Evolutionary conservation across 108 stramenopile species (phyloP).

Genomic region (Aurantiochytrium sp.): DNA sequence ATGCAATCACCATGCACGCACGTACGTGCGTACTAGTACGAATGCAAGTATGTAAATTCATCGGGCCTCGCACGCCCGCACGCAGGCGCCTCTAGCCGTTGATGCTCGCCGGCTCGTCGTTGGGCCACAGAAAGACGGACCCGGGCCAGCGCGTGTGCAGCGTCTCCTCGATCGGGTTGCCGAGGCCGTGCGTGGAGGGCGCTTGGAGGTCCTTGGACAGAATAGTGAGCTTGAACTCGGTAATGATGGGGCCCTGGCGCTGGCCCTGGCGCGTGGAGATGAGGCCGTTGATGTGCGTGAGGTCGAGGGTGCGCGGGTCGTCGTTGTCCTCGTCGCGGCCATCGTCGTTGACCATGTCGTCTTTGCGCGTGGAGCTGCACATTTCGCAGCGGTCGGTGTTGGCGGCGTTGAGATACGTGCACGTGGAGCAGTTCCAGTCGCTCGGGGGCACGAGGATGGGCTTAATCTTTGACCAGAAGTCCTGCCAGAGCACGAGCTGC

Average conservation of each 20-base stretch:
- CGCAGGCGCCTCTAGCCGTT: too few relatives aligned
- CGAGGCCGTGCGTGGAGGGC: conserved; percentile 12
- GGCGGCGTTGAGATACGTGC: not conserved
- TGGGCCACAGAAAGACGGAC: conserved; percentile 19
- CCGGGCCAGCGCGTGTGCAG: conserved; percentile 28
- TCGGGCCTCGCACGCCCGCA: too few relatives aligned
- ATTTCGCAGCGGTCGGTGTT: not conserved
- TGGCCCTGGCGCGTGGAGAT: not conserved
- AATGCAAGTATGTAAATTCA: too few relatives aligned
- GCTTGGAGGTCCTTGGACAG: conserved; percentile 10
- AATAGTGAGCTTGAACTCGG: not conserved
- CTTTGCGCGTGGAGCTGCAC: not conserved
- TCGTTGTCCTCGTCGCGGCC: not conserved
- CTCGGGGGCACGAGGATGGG: not conserved
- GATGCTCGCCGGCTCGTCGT: not conserved
- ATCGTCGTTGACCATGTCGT: not conserved
- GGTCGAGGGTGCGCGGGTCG: not conserved
- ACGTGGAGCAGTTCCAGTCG: conserved; percentile 20
- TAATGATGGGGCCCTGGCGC: not conserved
- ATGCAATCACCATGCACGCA: too few relatives aligned
- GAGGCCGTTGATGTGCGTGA: not conserved
- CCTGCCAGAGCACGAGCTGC: not conserved
- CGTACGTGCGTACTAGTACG: too few relatives aligned
- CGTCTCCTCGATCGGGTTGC: conserved; percentile 2
- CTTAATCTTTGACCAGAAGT: not conserved